These are phyloP conservation scores for Leishmania amazonensis DNA, from an alignment of 208 protist genomes.

Conservation along the genomic window DNA sequence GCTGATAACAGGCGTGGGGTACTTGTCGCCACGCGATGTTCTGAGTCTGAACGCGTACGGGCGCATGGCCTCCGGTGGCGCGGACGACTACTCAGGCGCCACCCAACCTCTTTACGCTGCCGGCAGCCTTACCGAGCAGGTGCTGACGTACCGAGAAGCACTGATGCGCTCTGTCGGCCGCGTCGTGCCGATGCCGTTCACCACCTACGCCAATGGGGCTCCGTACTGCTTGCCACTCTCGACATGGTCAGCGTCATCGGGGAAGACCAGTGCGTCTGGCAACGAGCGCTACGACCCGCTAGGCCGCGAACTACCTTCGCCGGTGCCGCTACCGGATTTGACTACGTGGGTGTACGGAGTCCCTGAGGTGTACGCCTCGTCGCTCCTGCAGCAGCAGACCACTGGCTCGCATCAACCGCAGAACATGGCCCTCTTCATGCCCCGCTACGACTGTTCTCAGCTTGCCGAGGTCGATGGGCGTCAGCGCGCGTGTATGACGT, in stretches of 20 bases:
- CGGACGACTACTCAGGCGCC: constrained; percentile 26
- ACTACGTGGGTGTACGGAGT: constrained; percentile 76
- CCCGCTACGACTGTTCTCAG: constrained; percentile 11
- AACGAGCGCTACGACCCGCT: neutral
- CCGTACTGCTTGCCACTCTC: constrained; percentile 35
- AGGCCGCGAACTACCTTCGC: constrained; percentile 1
- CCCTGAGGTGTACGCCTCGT: constrained; percentile 20
- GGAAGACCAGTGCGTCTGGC: neutral
- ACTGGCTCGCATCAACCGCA: constrained; percentile 14
- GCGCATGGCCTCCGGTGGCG: constrained; percentile 14
- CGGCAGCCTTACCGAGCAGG: neutral
- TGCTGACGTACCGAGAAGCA: constrained; percentile 52
- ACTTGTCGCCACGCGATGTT: constrained; percentile 57
- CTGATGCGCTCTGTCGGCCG: constrained; percentile 34
- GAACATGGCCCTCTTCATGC: constrained; percentile 41
- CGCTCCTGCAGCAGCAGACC: constrained; percentile 16
- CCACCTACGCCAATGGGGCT: constrained; percentile 26
- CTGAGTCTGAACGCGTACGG: constrained; percentile 47
- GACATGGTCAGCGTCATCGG: neutral
- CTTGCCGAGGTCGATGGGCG: constrained; percentile 25
- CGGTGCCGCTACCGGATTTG: constrained; percentile 25
- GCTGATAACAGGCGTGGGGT: constrained; percentile 16
- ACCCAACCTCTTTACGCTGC: neutral
- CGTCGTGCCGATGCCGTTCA: constrained; percentile 16
- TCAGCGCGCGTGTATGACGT: neutral